These are phyloP conservation scores for Cephaloascus albidus DNA, from an alignment of 805 yeast genomes.

Conservation along the genomic window DNA sequence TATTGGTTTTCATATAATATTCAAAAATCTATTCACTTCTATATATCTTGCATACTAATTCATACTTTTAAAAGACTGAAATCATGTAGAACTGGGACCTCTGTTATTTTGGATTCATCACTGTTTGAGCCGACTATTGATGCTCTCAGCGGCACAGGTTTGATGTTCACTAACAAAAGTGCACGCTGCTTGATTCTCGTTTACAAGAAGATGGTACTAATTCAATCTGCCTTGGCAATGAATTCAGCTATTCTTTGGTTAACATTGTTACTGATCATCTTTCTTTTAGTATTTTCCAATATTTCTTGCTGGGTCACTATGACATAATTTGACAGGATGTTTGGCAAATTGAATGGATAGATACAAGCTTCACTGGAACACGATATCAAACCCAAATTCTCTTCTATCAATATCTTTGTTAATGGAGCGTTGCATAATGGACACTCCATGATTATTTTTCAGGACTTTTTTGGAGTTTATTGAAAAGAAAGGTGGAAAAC, in stretches of 20 bases:
- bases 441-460: neutral
- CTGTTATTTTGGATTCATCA: too few relatives aligned
- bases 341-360: conserved; percentile 19
- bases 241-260: conserved; percentile 16
- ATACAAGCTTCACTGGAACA: conserved; percentile 19
- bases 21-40: neutral
- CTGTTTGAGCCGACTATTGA: too few relatives aligned
- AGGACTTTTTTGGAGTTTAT: too few relatives aligned
- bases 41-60: too few relatives aligned
- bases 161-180: too few relatives aligned
- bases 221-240: conserved; percentile 11
- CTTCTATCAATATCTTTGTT: neutral
- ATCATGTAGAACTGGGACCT: too few relatives aligned
- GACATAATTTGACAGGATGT: neutral
- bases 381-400: conserved; percentile 3
- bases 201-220: too few relatives aligned
- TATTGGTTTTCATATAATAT: neutral
- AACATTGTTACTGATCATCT: conserved; percentile 13
- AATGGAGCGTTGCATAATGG: neutral
- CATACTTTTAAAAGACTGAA: too few relatives aligned
- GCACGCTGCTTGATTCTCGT: too few relatives aligned
- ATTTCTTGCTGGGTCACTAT: conserved; percentile 16
- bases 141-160: too few relatives aligned
- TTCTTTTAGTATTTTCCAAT: conserved; percentile 14
- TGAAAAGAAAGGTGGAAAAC: too few relatives aligned